phyloP scores from a whole-genome alignment of 352 stramenopile species.

The Elongisporangium anandrum region DNA sequence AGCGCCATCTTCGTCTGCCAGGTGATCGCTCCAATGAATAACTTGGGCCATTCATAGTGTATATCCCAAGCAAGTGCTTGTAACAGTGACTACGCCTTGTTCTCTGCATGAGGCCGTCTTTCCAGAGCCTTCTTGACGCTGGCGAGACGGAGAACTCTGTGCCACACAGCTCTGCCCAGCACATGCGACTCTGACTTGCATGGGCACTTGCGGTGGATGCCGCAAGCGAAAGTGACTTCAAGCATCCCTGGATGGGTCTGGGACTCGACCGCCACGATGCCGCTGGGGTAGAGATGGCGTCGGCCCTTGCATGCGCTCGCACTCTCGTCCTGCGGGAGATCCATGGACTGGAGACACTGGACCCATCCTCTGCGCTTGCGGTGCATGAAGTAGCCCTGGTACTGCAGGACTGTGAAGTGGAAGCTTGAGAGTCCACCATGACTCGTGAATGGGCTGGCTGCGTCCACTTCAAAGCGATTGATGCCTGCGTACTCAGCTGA shows the following conservation, averaged over 20 bases:
- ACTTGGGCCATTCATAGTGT: background rate
- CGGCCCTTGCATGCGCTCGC: background rate
- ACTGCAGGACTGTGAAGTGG: constrained; percentile 15
- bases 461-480: background rate
- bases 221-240: constrained; percentile 1
- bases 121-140: background rate
- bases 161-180: background rate
- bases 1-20: constrained; percentile 2
- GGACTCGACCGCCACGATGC: constrained; percentile 2
- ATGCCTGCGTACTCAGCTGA: background rate
- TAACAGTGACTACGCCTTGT: background rate
- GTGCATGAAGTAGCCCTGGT: constrained; percentile 20
- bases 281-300: constrained; percentile 2
- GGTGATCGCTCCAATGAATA: background rate
- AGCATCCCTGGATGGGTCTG: background rate
- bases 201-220: background rate
- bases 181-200: background rate
- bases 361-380: constrained; percentile 15
- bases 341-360: constrained; percentile 20
- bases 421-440: background rate
- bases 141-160: background rate
- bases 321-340: constrained; percentile 10
- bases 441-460: background rate
- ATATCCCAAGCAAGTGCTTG: background rate
- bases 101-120: background rate